Evolutionary conservation across 306 rosid species (phyloP).

Genomic region (Castanea crenata): DNA sequence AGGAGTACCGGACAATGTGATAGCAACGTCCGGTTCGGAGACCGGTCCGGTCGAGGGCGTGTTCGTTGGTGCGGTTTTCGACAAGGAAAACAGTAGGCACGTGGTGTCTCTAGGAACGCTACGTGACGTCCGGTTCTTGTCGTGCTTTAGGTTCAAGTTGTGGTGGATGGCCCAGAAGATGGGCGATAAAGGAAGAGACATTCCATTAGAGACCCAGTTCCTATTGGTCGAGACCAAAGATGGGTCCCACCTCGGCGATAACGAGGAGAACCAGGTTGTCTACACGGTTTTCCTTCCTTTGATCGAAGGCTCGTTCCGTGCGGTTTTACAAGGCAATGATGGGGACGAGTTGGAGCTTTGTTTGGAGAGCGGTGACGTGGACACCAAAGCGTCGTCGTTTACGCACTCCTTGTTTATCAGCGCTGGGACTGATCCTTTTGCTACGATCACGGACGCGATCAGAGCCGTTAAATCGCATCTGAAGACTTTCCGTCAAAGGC

Average conservation of each 20-base stretch:
- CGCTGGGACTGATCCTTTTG: conserved; percentile 78
- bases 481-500: conserved; percentile 68
- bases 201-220: conserved; percentile 87
- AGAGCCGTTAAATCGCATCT: conserved; percentile 52
- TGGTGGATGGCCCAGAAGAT: conserved; percentile 99
- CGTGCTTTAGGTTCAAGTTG: conserved; percentile 85
- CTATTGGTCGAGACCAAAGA: conserved; percentile 62
- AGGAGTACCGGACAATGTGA: conserved; percentile 67
- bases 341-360: conserved; percentile 69
- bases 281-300: conserved; percentile 83
- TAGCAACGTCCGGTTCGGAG: conserved; percentile 53
- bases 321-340: conserved; percentile 66
- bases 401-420: conserved; percentile 49
- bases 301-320: conserved; percentile 71
- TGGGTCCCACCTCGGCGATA: conserved; percentile 67
- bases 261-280: conserved; percentile 41
- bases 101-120: conserved; percentile 59
- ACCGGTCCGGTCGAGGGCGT: conserved; percentile 65
- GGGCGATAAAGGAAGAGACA: conserved; percentile 72
- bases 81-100: conserved; percentile 53
- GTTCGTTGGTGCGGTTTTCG: conserved; percentile 59
- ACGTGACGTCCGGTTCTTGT: conserved; percentile 61
- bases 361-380: conserved; percentile 74
- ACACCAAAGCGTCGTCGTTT: conserved; percentile 65
- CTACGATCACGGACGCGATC: conserved; percentile 52